These are phyloP conservation scores for Phytophthora sp. DNA, from an alignment of 352 stramenopile species.

Conservation along the genomic window DNA sequence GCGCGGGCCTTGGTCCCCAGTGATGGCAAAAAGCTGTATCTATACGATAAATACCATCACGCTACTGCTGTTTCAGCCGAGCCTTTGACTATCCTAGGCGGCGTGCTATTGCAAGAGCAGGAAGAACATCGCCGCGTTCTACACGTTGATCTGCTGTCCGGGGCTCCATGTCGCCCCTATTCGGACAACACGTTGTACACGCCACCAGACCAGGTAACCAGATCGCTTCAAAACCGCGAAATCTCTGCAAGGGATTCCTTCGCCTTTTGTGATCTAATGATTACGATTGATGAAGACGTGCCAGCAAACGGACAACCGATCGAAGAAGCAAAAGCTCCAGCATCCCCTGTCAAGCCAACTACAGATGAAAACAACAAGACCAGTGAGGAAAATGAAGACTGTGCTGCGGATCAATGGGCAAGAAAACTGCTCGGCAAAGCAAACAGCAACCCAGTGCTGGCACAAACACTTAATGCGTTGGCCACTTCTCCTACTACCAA, in stretches of 20 bases:
- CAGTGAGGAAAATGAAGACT: conserved; percentile 8
- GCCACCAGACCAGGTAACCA: conserved; percentile 43
- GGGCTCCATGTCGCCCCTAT: conserved; percentile 68
- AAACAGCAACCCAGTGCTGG: conserved; percentile 56
- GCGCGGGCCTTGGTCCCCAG: conserved; percentile 68
- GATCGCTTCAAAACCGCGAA: conserved; percentile 28
- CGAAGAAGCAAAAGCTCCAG: conserved; percentile 12
- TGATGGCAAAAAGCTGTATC: conserved; percentile 78
- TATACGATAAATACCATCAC: conserved; percentile 68
- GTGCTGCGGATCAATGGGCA: conserved; percentile 63
- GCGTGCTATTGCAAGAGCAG: conserved; percentile 11
- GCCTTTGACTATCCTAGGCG: conserved; percentile 24
- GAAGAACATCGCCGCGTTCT: conserved; percentile 44
- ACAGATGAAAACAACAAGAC: conserved; percentile 25
- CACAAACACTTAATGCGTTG: conserved; percentile 66
- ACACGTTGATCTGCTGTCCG: conserved; percentile 74
- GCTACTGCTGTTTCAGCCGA: conserved; percentile 26
- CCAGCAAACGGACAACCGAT: background rate
- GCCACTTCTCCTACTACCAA: conserved; percentile 31
- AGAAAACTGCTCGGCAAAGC: conserved; percentile 64
- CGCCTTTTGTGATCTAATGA: conserved; percentile 67
- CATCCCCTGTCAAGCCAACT: conserved; percentile 16
- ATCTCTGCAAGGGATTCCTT: conserved; percentile 57
- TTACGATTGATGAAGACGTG: conserved; percentile 36
- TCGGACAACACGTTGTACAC: conserved; percentile 81